Evolutionary conservation across 2,329 filamentous ascomycete genomes (phyloP), one percentile per base, ranked within the genome.

Genomic region (Shiraia bambusicola): DNA sequence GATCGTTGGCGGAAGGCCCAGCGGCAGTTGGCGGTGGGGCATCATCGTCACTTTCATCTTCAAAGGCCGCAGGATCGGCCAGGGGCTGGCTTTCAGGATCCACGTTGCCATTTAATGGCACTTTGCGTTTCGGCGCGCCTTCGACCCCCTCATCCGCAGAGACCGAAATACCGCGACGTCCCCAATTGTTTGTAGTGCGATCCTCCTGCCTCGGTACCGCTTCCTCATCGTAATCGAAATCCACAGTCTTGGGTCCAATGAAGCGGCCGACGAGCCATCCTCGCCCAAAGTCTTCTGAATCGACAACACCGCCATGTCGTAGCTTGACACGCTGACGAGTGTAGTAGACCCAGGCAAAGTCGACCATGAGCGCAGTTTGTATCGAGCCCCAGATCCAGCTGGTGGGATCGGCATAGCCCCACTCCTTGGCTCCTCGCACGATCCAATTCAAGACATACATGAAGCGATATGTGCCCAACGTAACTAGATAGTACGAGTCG

Each of bases 311-410:
- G 31, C 92, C 92, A 53, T 82, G 84, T 48, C 92, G 81, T 12
- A 97, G 83, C 83, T 96, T 96, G 62, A 97, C 90, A 42, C 91
- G 82, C 73, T 96, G 92, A 50, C 92, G 81, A 9, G 86, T 87
- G 74, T 88, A 96, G 76, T 97, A 97, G 1, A 97, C 90, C 90
- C 91, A 96, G 26, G 89, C 90, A 65, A 97, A 97, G 70, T 97
- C 92, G 56, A 91, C 67, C 69, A 96, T 96, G 30, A 96, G 81
- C 1, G 86, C 83, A 0, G 90, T 96, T 72, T 97, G 92, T 17
- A 97, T 76, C 45, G 94, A 73, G 41, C 92, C 92, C 60, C 95
- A 96, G 47, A 94, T 80, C 63, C 93, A 81, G 6, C 87, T 84
- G 8, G 92, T 81, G 3, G 82, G 77, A 56, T 91, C 85, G 47